phyloP scores from a whole-genome alignment of 306 rosid genomes.

The Styphnolobium japonicum region DNA sequence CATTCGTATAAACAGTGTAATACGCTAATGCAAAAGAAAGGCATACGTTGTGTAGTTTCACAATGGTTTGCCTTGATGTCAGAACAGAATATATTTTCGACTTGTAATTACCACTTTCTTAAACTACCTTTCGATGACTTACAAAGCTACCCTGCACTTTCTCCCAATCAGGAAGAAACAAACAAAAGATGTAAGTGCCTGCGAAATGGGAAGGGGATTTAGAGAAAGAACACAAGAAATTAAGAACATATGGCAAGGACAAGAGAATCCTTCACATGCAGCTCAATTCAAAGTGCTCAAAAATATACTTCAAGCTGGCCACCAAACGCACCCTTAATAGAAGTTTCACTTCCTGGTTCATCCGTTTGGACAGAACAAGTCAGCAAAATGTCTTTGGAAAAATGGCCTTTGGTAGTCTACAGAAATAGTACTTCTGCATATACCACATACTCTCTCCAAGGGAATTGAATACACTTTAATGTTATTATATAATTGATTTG shows the following conservation, averaged over 20 bases:
- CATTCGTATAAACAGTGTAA: neutral
- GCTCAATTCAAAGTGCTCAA: slow-evolving; percentile 1
- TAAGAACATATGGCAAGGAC: neutral
- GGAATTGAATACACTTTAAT: neutral
- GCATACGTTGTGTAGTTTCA: slow-evolving; percentile 14
- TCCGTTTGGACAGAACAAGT: neutral
- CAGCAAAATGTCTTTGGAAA: neutral
- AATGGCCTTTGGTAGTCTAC: neutral
- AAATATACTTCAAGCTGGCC: neutral
- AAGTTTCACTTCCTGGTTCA: neutral
- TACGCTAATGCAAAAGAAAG: slow-evolving; percentile 34
- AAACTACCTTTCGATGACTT: slow-evolving; percentile 30
- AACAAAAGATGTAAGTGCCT: neutral
- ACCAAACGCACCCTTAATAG: neutral
- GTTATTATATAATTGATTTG: neutral
- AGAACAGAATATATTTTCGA: slow-evolving; percentile 7
- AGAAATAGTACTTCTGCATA: neutral
- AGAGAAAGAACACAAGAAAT: slow-evolving; percentile 1
- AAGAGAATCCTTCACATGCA: slow-evolving; percentile 25
- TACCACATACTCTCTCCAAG: neutral
- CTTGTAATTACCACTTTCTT: neutral
- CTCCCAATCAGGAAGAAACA: neutral
- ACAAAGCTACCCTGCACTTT: slow-evolving; percentile 21
- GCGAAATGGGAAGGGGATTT: neutral
- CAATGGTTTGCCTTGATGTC: neutral